Conservation (phyloP, 768 basidiomycete genomes). For the Lactifluus echinatus region DNA sequence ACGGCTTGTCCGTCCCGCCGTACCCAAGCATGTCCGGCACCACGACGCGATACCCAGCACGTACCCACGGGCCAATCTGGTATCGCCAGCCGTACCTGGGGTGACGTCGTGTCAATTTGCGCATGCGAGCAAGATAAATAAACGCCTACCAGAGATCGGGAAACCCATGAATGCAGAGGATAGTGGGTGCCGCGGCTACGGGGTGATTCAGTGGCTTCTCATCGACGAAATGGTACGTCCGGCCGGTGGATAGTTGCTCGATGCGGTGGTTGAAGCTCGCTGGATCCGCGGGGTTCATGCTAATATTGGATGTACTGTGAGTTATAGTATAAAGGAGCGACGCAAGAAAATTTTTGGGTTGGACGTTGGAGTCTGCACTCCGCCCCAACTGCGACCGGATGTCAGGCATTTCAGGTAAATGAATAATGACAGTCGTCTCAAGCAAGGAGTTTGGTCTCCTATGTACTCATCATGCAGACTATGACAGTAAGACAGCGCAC, state of each 20-base stretch:
- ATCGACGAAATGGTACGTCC: constrained; percentile 65
- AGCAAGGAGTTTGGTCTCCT: too few relatives aligned
- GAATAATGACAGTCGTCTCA: too few relatives aligned
- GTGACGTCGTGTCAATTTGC: background rate
- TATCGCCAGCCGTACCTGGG: constrained; percentile 32
- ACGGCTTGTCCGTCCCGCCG: constrained; percentile 38
- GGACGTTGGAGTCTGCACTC: too few relatives aligned
- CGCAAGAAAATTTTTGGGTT: too few relatives aligned
- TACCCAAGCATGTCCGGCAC: constrained; percentile 42
- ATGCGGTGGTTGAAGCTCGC: constrained; percentile 44
- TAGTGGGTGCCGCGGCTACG: constrained; percentile 30
- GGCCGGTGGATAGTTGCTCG: constrained; percentile 47
- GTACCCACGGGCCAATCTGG: constrained; percentile 32
- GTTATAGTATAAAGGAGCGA: too few relatives aligned
- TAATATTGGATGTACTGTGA: background rate
- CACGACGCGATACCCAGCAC: constrained; percentile 35
- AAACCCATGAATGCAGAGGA: constrained; percentile 77
- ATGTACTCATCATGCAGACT: too few relatives aligned
- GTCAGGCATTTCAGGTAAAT: too few relatives aligned
- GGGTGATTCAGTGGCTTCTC: constrained; percentile 40
- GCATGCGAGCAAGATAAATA: too few relatives aligned
- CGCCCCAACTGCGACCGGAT: background rate
- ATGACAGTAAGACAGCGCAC: too few relatives aligned
- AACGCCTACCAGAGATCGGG: constrained; percentile 48
- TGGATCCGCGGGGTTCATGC: constrained; percentile 31